These are phyloP conservation scores for Blastobotrys raffinosifermentans DNA, from an alignment of 1,139 yeast species.

Conservation along the genomic window DNA sequence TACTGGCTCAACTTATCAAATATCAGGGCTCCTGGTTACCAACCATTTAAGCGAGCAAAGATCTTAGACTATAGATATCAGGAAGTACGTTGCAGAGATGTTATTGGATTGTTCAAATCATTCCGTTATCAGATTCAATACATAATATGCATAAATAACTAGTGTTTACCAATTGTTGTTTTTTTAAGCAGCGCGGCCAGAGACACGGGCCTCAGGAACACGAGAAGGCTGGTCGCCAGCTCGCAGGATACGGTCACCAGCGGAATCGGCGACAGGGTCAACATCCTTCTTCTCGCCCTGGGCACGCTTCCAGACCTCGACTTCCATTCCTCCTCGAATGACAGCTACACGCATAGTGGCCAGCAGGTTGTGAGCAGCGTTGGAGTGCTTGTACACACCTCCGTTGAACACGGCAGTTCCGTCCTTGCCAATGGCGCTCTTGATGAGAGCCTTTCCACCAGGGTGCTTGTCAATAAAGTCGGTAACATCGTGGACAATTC, in stretches of 20 bases:
- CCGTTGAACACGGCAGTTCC: conserved; percentile 97
- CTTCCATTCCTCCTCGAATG: conserved; percentile 78
- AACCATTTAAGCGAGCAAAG: too few relatives aligned
- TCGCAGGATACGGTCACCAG: conserved; percentile 50
- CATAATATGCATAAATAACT: too few relatives aligned
- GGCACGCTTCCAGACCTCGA: conserved; percentile 68
- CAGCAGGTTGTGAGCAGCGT: conserved; percentile 94
- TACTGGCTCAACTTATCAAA: too few relatives aligned
- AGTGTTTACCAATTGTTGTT: too few relatives aligned
- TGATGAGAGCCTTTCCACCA: conserved; percentile 88
- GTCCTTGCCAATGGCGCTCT: conserved; percentile 88
- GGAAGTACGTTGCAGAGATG: too few relatives aligned
- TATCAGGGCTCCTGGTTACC: too few relatives aligned
- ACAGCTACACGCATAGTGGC: conserved; percentile 97
- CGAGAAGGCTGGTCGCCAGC: conserved; percentile 57
- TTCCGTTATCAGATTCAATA: too few relatives aligned
- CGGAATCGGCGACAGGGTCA: conserved; percentile 45
- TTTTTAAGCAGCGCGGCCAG: conserved; percentile 30
- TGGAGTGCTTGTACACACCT: conserved; percentile 94
- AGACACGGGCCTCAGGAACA: conserved; percentile 27
- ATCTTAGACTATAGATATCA: too few relatives aligned
- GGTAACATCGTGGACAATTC: conserved; percentile 90
- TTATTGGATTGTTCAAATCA: too few relatives aligned
- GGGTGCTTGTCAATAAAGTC: conserved; percentile 89
- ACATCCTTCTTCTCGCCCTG: conserved; percentile 51